Evolutionary conservation across 2,329 filamentous ascomycete genomes (phyloP), one percentile per base, ranked within the genome.

Genomic region (Parascedosporium putredinis): DNA sequence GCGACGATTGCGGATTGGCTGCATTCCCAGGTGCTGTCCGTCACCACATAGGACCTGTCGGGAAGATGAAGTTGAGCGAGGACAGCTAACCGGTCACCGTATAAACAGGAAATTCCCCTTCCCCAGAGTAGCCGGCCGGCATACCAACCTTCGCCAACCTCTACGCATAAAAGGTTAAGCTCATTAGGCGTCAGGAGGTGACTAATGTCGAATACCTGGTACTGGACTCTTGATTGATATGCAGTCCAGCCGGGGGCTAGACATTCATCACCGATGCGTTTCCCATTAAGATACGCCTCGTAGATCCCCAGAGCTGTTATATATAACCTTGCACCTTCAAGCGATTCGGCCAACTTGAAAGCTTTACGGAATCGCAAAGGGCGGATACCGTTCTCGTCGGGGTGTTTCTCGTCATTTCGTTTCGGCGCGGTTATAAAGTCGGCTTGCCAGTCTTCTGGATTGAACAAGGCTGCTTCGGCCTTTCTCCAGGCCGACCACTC

Each of bases 201-300:
- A 0, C 67, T 69, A 1, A 79, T 70, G 52, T 80, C 73, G 50
- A 73, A 75, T 0, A 70, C 73, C 50, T 79, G 68, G 52, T 79
- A 81, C 1, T 67, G 62, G n/a, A 73, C 66, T 1, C 75, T 65
- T 44, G 71, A 59, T 0, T 67, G 60, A 53, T 79, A 80, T 2
- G 67, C 68, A 40, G 71, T 69, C 71, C 74, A 79, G 0, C 75
- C 75, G 0, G 75, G 75, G 18, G 74, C 70, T 31, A 77, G 60
- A 4, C 67, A 63, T 4, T 60, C 50, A 29, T 68, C 64, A 0
- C 68, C 67, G 2, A 75, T 65, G 4, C 58, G 57, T 0, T 59
- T 51, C 0, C 70, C 72, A 46, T 78, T 76, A 52, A 78, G 69
- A 27, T 66, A 64, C 0, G 67, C 69, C 36, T 69, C 63, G 48